Evolutionary conservation across 257 asterid genomes (phyloP).

Genomic region (Lantana camara): DNA sequence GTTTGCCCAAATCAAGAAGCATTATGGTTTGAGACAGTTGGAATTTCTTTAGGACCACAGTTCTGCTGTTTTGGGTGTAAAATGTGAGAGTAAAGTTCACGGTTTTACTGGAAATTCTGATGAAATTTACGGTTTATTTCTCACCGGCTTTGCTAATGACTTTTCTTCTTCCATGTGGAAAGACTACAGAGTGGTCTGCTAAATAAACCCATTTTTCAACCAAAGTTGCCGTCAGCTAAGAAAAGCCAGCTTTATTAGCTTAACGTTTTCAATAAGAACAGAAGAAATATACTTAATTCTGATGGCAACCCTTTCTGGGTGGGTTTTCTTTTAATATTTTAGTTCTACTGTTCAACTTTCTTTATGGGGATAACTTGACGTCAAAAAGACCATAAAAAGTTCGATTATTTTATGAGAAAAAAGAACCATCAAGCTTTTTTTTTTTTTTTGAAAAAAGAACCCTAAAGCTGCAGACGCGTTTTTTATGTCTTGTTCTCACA

Average conservation of each 20-base stretch:
- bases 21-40: background rate
- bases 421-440: no score
- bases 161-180: conserved; percentile 13
- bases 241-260: background rate
- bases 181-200: background rate
- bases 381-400: background rate
- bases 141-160: background rate
- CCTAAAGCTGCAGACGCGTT: background rate
- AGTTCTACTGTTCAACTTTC: background rate
- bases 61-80: background rate
- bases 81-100: background rate
- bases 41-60: background rate
- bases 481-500: background rate
- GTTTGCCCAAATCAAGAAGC: background rate
- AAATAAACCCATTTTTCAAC: conserved; percentile 2
- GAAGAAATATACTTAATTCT: background rate
- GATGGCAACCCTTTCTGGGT: background rate
- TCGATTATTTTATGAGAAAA: background rate
- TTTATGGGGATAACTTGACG: background rate
- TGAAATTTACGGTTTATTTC: background rate
- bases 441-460: background rate
- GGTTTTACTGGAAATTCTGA: background rate
- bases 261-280: background rate
- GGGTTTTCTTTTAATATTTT: background rate
- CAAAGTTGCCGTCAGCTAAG: conserved; percentile 17